Evolutionary conservation across 1,284 basidiomycete genomes (phyloP).

Genomic region (Cryptococcus hybrid): DNA sequence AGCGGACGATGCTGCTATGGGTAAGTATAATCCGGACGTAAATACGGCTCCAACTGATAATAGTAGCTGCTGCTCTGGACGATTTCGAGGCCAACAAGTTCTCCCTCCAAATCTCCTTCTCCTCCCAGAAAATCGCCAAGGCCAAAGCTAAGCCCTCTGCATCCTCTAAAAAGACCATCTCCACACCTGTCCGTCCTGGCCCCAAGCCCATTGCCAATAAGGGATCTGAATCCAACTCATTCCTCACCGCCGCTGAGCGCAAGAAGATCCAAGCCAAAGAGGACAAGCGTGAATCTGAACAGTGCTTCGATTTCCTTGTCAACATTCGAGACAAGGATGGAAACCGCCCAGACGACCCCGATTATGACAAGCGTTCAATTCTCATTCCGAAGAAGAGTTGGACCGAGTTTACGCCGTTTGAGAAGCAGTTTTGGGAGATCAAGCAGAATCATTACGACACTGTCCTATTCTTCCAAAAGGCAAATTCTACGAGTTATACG

Average conservation of each 20-base stretch:
- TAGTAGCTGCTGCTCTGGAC: slow-evolving; percentile 36
- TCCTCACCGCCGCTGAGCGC: slow-evolving; percentile 80
- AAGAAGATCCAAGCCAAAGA: slow-evolving; percentile 72
- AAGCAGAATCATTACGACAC: slow-evolving; percentile 95
- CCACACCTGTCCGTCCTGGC: slow-evolving; percentile 15
- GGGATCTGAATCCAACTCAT: slow-evolving; percentile 34
- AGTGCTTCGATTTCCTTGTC: slow-evolving; percentile 76
- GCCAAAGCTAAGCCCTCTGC: slow-evolving; percentile 11
- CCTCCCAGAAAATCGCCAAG: slow-evolving; percentile 21
- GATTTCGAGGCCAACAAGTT: slow-evolving; percentile 35
- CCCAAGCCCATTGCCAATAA: slow-evolving; percentile 6
- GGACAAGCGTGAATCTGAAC: slow-evolving; percentile 76
- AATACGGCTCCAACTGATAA: no score
- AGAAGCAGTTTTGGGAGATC: slow-evolving; percentile 92
- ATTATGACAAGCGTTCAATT: slow-evolving; percentile 92
- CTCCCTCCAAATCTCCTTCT: slow-evolving; percentile 17
- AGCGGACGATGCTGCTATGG: slow-evolving; percentile 40
- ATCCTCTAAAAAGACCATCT: slow-evolving; percentile 19
- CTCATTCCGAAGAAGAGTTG: slow-evolving; percentile 76
- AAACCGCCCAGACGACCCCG: slow-evolving; percentile 67
- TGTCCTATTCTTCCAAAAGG: slow-evolving; percentile 90
- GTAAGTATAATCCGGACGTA: slow-evolving; percentile 17
- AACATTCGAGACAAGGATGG: slow-evolving; percentile 68
- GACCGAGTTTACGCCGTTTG: slow-evolving; percentile 89
- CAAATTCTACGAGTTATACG: slow-evolving; percentile 69